phyloP scores from a whole-genome alignment of 2,329 filamentous ascomycete species.

The Hypomyces perniciosus region DNA sequence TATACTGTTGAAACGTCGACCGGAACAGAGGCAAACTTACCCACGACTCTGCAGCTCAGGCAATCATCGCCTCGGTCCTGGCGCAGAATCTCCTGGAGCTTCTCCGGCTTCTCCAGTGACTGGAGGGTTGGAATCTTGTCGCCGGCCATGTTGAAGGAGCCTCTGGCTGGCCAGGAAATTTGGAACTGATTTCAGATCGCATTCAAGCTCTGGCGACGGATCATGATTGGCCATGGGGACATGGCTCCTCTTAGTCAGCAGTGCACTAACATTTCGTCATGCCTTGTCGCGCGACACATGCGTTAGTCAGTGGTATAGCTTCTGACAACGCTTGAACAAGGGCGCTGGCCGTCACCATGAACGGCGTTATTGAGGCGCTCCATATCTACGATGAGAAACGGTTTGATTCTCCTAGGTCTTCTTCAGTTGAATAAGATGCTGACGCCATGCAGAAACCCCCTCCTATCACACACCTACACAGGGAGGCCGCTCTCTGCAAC shows the following conservation, averaged over 20 bases:
- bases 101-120: constrained; percentile 54
- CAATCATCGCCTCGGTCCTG: constrained; percentile 60
- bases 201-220: neutral
- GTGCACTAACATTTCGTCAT: constrained; percentile 26
- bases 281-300: constrained; percentile 8
- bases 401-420: constrained; percentile 47
- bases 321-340: constrained; percentile 9
- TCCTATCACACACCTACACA: constrained; percentile 85
- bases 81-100: constrained; percentile 52
- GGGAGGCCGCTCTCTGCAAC: constrained; percentile 71
- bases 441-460: constrained; percentile 58
- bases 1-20: neutral
- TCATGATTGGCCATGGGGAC: neutral
- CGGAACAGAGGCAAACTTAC: constrained; percentile 39
- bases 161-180: constrained; percentile 1
- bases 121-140: constrained; percentile 45
- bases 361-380: constrained; percentile 84
- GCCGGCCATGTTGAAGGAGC: constrained; percentile 24
- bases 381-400: constrained; percentile 94
- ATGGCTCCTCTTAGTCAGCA: constrained; percentile 6
- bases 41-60: constrained; percentile 63
- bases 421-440: constrained; percentile 9
- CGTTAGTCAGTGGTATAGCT: neutral
- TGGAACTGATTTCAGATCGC: neutral
- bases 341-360: constrained; percentile 53